A percentile compares a stretch with the other conserved stretches of the same genome.
These are phyloP conservation scores for Theileria equi DNA, from an alignment of 169 alveolate species.

Conservation along the genomic window DNA sequence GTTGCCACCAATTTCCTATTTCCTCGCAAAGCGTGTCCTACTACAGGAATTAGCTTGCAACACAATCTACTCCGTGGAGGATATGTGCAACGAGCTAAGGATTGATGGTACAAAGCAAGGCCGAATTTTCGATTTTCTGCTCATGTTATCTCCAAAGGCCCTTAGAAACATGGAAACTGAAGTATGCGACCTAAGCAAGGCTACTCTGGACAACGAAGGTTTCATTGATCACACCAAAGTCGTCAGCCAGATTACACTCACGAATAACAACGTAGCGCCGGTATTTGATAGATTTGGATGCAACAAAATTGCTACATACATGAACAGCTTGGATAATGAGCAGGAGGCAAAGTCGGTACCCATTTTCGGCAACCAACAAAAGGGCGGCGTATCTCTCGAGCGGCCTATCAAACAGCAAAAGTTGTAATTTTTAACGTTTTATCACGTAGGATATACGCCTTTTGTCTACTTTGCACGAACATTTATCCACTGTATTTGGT, in stretches of 20 bases:
- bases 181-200: slow-evolving; percentile 55
- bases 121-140: slow-evolving; percentile 48
- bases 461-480: too few relatives aligned
- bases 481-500: too few relatives aligned
- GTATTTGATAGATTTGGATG: not conserved
- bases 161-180: slow-evolving; percentile 26
- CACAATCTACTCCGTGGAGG: slow-evolving; percentile 49
- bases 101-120: slow-evolving; percentile 63
- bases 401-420: slow-evolving; percentile 8
- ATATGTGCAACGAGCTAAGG: slow-evolving; percentile 51
- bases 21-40: slow-evolving; percentile 64
- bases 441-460: not conserved
- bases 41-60: slow-evolving; percentile 58
- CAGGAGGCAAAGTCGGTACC: not conserved
- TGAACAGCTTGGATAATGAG: not conserved
- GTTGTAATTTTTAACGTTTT: not conserved
- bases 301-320: not conserved
- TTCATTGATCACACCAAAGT: slow-evolving; percentile 19
- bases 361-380: not conserved
- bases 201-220: slow-evolving; percentile 52
- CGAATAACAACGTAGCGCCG: not conserved
- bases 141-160: slow-evolving; percentile 48
- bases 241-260: slow-evolving; percentile 37
- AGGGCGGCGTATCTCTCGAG: not conserved
- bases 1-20: slow-evolving; percentile 58